Conservation (phyloP, 2,329 filamentous ascomycete species). For the Sporothrix luriei region DNA sequence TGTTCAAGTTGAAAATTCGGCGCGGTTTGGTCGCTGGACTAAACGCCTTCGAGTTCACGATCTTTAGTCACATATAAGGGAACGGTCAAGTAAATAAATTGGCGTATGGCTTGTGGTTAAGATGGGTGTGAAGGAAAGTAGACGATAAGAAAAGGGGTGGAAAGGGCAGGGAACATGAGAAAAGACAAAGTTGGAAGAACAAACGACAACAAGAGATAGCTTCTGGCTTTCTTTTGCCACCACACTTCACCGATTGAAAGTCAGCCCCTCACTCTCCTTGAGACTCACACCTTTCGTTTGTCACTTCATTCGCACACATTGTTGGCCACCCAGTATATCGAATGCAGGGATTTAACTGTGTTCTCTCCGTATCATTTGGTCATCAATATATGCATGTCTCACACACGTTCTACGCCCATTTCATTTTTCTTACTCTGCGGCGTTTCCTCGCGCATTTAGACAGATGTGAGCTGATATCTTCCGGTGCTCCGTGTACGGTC, state of each 20-base stretch:
- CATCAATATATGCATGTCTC: constrained; percentile 23
- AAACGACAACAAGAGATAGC: not conserved
- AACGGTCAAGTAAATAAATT: not conserved
- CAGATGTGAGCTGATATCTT: not conserved
- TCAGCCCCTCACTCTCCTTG: not conserved
- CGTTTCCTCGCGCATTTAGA: not conserved
- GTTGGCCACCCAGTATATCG: not conserved
- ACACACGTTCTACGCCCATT: not conserved
- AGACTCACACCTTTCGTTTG: not conserved
- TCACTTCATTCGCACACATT: not conserved
- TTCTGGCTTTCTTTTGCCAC: not conserved
- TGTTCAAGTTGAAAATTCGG: not conserved
- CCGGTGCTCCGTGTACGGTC: no score
- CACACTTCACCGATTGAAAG: not conserved
- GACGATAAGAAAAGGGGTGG: no score
- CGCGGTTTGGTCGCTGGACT: not conserved
- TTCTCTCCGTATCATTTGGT: not conserved
- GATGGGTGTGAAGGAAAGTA: not conserved
- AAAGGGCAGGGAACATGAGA: not conserved
- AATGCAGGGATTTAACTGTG: not conserved
- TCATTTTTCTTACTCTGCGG: not conserved
- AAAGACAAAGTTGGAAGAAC: not conserved
- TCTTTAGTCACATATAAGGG: not conserved
- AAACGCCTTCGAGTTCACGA: no score
- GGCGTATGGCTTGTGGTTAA: no score